Conservation (phyloP, 371 early-diverging fungal genomes). For the Mortierella sp. region DNA sequence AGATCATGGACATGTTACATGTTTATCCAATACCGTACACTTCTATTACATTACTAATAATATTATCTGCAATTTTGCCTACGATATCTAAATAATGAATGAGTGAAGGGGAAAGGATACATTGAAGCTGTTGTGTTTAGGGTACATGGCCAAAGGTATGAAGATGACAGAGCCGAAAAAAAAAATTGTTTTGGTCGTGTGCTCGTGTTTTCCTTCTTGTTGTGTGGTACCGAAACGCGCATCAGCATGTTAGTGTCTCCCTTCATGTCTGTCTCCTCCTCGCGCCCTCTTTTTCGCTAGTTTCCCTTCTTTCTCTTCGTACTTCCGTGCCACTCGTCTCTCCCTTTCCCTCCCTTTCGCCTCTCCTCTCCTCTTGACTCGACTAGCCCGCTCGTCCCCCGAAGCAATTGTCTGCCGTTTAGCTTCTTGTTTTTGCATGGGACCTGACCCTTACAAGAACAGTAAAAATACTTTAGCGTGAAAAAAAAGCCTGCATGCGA, state of each 20-base stretch:
- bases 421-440: slow-evolving; percentile 2
- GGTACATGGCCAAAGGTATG: slow-evolving; percentile 9
- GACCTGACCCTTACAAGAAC: neutral
- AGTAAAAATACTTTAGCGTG: neutral
- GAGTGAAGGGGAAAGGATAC: neutral
- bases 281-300: neutral
- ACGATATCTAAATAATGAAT: neutral
- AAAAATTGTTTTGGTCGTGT: neutral
- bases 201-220: neutral
- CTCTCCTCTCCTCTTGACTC: too few species aligned
- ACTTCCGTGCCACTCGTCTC: too few species aligned
- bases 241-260: neutral
- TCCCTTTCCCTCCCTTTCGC: too few species aligned
- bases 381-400: too few species aligned
- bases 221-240: neutral
- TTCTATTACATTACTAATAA: slow-evolving; percentile 1
- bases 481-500: neutral
- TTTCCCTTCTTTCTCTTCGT: neutral
- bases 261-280: neutral
- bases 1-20: neutral
- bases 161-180: neutral
- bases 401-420: neutral
- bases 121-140: neutral
- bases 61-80: neutral
- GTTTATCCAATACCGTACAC: neutral